A percentile compares a stretch with the other conserved stretches of the same genome.
Conservation (phyloP, 73 alveolate genomes). For the Paramecium tetraurelia region DNA sequence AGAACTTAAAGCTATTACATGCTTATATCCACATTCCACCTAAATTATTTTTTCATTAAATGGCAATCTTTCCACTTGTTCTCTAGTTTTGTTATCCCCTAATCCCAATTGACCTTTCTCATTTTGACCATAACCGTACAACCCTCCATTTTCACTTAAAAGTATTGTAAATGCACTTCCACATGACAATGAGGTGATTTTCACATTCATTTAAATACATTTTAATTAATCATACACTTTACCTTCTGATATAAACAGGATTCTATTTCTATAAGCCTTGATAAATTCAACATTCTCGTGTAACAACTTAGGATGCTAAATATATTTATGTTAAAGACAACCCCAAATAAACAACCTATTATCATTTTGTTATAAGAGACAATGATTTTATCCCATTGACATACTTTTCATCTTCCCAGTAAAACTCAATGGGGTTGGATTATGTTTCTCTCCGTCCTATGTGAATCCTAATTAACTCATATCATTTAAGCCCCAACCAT, state of each 20-base stretch:
- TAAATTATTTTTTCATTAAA: neutral
- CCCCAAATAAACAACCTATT: conserved; percentile 9
- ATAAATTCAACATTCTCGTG: conserved; percentile 79
- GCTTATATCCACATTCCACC: conserved; percentile 15
- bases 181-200: neutral
- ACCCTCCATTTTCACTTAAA: neutral
- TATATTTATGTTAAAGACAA: conserved; percentile 19
- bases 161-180: neutral
- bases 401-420: neutral
- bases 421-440: neutral
- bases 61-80: neutral
- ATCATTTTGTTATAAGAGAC: neutral
- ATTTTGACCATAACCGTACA: conserved; percentile 16
- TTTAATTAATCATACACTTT: neutral
- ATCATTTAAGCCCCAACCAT: conserved; percentile 88
- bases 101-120: conserved; percentile 34
- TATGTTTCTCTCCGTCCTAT: conserved; percentile 82
- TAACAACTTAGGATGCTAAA: conserved; percentile 70
- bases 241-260: conserved; percentile 71
- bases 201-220: neutral
- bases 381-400: neutral
- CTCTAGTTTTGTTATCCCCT: neutral
- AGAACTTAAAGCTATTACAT: neutral
- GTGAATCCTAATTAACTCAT: conserved; percentile 85
- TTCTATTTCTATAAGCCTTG: conserved; percentile 78